Evolutionary conservation across 306 rosid species (phyloP), one percentile per base, ranked within the genome.

Genomic region (Quercus dentata): DNA sequence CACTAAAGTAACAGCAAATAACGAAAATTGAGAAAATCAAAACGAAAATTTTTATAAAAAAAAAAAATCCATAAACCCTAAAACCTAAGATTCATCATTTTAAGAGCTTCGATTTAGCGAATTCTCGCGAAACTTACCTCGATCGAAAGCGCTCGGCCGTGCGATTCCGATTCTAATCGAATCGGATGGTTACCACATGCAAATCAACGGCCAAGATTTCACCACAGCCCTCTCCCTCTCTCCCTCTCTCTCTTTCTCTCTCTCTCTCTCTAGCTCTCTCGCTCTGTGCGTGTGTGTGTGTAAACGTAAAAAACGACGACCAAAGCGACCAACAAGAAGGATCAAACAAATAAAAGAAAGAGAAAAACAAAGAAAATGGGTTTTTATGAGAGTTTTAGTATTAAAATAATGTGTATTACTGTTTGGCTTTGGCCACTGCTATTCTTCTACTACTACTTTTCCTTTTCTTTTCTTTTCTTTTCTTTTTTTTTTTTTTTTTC

Each of bases 91-190:
- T 65, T 65, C 49, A 33, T 35, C 15, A 67, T 11, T n/a, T 15
- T 35, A 6, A 67, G 25, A 67, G 72, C 72, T n/a, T 67, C 72
- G 41, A 67, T 33, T 33, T 21, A 12, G 38, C 28, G 17, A 35
- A 67, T 33, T 33, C 52, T 33, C 52, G 52, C 27, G 51, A 67
- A 67, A 67, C 72, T 21, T n/a, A 67, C 72, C 72, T 67, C 72
- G 52, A 67, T 67, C 52, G 38, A 67, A 49, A 67, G 27, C 17
- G 27, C 23, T 19, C 11, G 72, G 23, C 25, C 72, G 49, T 33
- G 52, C 72, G 25, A 67, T 49, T 10, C 7, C 72, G 52, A 67
- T 35, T 67, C 51, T 49, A 25, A 67, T 67, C 72, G 27, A 67
- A 67, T 67, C 52, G 72, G 72, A 67, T 3, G 19, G 52, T 1